These are phyloP conservation scores for Trapa incisa DNA, from an alignment of 345 rosid species.

Conservation along the genomic window DNA sequence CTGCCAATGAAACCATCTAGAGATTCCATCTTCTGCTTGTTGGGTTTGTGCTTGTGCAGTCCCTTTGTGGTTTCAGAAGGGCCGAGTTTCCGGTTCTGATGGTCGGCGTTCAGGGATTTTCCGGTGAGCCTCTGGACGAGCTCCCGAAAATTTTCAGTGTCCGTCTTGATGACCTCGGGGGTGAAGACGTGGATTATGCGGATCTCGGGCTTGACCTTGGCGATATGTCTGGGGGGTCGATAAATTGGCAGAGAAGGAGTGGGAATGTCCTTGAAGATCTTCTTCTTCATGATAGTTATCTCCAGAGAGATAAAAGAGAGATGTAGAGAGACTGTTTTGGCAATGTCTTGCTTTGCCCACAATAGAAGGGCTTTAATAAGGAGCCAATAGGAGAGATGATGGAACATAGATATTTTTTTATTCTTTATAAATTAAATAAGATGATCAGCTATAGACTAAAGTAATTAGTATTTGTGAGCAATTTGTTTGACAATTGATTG, in stretches of 20 bases:
- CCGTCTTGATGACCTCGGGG: slow-evolving; percentile 38
- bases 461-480: no score
- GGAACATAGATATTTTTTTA: not conserved
- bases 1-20: not conserved
- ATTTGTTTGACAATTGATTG: no score
- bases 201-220: slow-evolving; percentile 24
- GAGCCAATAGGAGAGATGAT: not conserved
- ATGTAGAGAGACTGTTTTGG: not conserved
- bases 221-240: slow-evolving; percentile 14
- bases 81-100: not conserved
- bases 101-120: slow-evolving; percentile 11
- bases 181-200: slow-evolving; percentile 36
- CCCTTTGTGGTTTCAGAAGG: not conserved
- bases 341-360: not conserved
- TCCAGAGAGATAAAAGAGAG: slow-evolving; percentile 8
- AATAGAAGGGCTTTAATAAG: not conserved
- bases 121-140: slow-evolving; percentile 37
- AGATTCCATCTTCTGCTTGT: slow-evolving; percentile 6
- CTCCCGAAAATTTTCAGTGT: slow-evolving; percentile 28
- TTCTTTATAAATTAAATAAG: no score
- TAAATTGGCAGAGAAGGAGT: slow-evolving; percentile 14
- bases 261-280: slow-evolving; percentile 2
- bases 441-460: no score
- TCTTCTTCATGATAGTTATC: slow-evolving; percentile 6
- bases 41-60: not conserved